Evolutionary conservation across 805 yeast genomes (phyloP), one percentile per base, ranked within the genome.

Genomic region (Saccharomyces cerevisiae): DNA sequence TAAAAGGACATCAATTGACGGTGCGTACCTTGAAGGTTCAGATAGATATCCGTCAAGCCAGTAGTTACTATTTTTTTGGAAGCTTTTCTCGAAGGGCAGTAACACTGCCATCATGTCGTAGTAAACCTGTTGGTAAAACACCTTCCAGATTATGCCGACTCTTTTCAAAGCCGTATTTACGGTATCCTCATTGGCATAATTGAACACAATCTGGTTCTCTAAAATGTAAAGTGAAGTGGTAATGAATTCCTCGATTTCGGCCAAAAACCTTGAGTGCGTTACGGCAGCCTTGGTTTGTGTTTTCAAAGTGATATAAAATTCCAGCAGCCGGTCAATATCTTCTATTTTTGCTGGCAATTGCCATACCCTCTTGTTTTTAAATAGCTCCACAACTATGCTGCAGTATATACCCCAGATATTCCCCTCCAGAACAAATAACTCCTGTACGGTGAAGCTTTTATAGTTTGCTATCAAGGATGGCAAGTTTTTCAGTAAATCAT

Each of bases 41-140:
- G 53, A 46, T 46, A 50, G 59, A 8, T 49, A 46, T 47, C 41
- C 51, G 30, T 62, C 70, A 26, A 64, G 54, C 76, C 75, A 69
- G 51, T 64, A 67, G 28, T 54, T 57, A 13, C 59, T 56, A 46
- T 66, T 59, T 3, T 52, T 49, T 30, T 55, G 62, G 6, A 66
- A 66, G 50, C 64, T 67, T 2, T 54, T 55, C 5, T 69, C 75
- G 24, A 86, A 61, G 0, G 91, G 91, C 32, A 83, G 59, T 49
- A 85, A 77, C 0, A 82, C 76, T 0, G 86, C 86, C 55, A 82
- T 78, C 21, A 84, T 69, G 61, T 82, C 82, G 52, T 81, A 82
- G 51, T 79, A 75, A 1, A 82, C 76, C 41, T 77, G 75, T n/a
- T 73, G 72, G 57, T 77, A 79, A 63, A 84, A 85, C 27, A 70